These are phyloP conservation scores for Diaporthe vexans DNA, from an alignment of 2,329 filamentous ascomycete species.

Conservation along the genomic window DNA sequence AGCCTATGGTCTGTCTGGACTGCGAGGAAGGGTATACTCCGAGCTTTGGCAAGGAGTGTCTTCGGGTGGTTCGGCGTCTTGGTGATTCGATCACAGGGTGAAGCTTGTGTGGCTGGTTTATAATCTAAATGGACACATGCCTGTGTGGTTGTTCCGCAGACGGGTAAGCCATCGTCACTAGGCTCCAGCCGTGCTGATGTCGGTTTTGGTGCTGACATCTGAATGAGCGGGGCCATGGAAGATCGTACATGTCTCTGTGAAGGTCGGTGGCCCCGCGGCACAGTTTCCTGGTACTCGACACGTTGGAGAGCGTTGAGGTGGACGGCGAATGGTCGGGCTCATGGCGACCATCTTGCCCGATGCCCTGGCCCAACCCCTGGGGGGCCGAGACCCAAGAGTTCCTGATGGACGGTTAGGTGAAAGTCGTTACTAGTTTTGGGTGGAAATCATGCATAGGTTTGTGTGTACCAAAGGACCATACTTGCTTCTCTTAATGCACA, in stretches of 20 bases:
- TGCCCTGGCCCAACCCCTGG: background rate
- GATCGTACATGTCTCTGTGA: background rate
- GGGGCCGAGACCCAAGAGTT: constrained; percentile 18
- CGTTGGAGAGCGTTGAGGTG: background rate
- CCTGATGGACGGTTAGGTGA: background rate
- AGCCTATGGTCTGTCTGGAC: background rate
- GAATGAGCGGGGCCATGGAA: background rate
- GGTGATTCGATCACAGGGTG: background rate
- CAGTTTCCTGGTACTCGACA: constrained; percentile 14
- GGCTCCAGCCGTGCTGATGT: constrained; percentile 23
- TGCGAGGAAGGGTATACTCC: background rate
- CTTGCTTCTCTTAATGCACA: constrained; percentile 11
- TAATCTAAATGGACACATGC: constrained; percentile 25
- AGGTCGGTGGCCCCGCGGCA: background rate
- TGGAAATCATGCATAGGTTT: background rate
- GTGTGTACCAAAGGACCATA: constrained; percentile 24
- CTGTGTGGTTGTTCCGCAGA: constrained; percentile 3
- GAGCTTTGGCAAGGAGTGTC: background rate
- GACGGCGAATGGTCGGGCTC: background rate
- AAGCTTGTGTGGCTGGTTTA: constrained; percentile 14
- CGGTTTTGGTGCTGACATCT: background rate
- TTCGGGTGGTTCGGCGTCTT: constrained; percentile 21
- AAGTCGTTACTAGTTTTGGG: constrained; percentile 24
- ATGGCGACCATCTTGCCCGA: background rate
- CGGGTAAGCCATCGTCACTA: constrained; percentile 21